Evolutionary conservation across 495 filamentous ascomycete genomes (phyloP).

Genomic region (Glarea lozoyensis): DNA sequence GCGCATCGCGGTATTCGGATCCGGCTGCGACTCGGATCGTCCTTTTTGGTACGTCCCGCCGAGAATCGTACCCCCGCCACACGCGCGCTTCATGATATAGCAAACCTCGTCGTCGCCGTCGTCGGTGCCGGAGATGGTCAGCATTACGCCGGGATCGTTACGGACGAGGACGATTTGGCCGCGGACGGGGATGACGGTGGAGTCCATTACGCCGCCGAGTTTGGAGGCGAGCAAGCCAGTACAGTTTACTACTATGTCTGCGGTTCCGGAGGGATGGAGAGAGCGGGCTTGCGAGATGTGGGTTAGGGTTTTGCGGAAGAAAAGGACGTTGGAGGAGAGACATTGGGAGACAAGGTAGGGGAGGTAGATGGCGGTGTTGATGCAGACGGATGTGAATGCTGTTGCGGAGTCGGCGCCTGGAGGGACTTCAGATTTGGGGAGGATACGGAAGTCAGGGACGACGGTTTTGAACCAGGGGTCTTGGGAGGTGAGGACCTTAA

Average conservation of each 20-base stretch:
- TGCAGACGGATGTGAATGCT: constrained; percentile 75
- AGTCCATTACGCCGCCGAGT: constrained; percentile 78
- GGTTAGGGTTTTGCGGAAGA: constrained; percentile 47
- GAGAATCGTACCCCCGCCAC: constrained; percentile 66
- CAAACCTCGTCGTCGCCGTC: constrained; percentile 71
- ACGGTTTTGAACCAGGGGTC: constrained; percentile 80
- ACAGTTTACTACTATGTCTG: constrained; percentile 76
- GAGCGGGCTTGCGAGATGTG: constrained; percentile 66
- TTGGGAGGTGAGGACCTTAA: constrained; percentile 52
- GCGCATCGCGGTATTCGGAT: constrained; percentile 69
- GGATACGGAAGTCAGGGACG: constrained; percentile 57
- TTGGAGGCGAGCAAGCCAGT: constrained; percentile 66
- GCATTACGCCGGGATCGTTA: constrained; percentile 70
- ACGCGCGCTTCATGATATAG: constrained; percentile 89
- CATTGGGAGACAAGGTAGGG: constrained; percentile 77
- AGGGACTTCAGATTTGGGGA: constrained; percentile 48
- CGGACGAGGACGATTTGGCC: constrained; percentile 86
- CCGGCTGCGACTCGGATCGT: constrained; percentile 74
- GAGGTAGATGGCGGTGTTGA: constrained; percentile 83
- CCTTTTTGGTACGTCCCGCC: constrained; percentile 81
- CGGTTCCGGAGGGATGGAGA: constrained; percentile 54
- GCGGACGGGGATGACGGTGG: constrained; percentile 62
- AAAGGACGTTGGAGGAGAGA: constrained; percentile 53
- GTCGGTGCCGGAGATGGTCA: constrained; percentile 62
- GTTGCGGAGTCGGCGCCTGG: constrained; percentile 56